Evolutionary conservation across 2,329 filamentous ascomycete genomes (phyloP), one percentile per base, ranked within the genome.

Genomic region (Aspergillus sp.): DNA sequence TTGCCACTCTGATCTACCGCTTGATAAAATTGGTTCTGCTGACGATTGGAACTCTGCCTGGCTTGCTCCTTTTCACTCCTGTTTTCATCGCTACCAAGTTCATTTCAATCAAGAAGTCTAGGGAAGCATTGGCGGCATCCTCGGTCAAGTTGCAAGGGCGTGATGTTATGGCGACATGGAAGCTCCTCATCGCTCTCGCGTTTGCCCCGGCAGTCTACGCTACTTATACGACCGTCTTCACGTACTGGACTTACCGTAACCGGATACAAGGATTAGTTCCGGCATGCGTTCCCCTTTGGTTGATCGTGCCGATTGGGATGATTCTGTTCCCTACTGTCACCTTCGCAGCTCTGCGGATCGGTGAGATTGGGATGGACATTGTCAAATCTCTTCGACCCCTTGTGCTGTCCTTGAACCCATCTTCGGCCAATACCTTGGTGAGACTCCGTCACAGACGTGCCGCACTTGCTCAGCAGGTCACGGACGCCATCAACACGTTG

Each of bases 281-380:
- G 1, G 73, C 81, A 3, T 90, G 84, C 75, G 80, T 95, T 27
- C 88, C 90, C 1, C 78, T 90, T 49, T 95, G 85, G 82, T 65
- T 82, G 19, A 80, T 94, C 9, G 83, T 90, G 53, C 65, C 88
- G 7, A 80, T 82, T 35, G 86, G 90, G 44, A 84, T 88, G 73
- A 76, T 88, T 43, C 73, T 94, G 55, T 95, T 95, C 75, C 86
- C 90, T 5, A 80, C 83, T 20, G 86, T 96, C 59, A 96, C 90
- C 0, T 96, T 95, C 67, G 90, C 90, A 4, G 89, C 93, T 5
- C 82, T 98, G 45, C 85, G 93, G 9, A 95, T 97, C 56, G 93
- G 93, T 42, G 93, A 98, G 71, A 85, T 95, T n/a, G 93, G 91
- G 45, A 96, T 98, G 90, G 93, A 98, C 64, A 96, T 98, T 48